Conservation (phyloP, 2,329 filamentous ascomycete genomes). For the Sclerotinia sclerotiorum region DNA sequence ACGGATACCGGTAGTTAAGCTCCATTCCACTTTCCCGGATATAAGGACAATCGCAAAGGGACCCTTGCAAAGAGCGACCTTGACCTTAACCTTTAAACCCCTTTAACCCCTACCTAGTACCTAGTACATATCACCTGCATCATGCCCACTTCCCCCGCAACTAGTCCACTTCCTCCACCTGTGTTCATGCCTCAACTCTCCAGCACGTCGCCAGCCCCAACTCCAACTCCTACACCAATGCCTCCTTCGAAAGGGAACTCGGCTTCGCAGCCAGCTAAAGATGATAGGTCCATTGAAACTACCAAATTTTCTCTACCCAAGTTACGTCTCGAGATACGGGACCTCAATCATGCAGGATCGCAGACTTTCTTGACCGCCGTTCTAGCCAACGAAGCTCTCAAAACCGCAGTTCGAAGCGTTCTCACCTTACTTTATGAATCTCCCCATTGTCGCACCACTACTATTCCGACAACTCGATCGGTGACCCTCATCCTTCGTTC, state of each 20-base stretch:
- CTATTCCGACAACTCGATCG: slow-evolving; percentile 67
- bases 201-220: slow-evolving; percentile 20
- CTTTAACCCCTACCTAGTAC: not conserved
- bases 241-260: slow-evolving; percentile 19
- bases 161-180: slow-evolving; percentile 29
- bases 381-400: slow-evolving; percentile 61
- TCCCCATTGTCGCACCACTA: slow-evolving; percentile 45
- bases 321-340: slow-evolving; percentile 59
- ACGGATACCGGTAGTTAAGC: not conserved
- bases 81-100: not conserved
- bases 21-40: not conserved
- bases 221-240: slow-evolving; percentile 27
- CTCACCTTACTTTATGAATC: slow-evolving; percentile 68
- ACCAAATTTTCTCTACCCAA: slow-evolving; percentile 50
- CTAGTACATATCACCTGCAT: slow-evolving; percentile 10
- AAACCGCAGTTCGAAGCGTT: slow-evolving; percentile 64
- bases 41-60: not conserved
- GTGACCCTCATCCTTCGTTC: slow-evolving; percentile 78
- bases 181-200: slow-evolving; percentile 36
- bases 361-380: slow-evolving; percentile 66
- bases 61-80: slow-evolving; percentile 20
- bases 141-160: slow-evolving; percentile 29
- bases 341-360: slow-evolving; percentile 60
- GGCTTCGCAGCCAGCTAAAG: slow-evolving; percentile 6
- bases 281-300: slow-evolving; percentile 5